Evolutionary conservation across 2,329 filamentous ascomycete genomes (phyloP), one percentile per base, ranked within the genome.

Genomic region (Penicillium sp.): DNA sequence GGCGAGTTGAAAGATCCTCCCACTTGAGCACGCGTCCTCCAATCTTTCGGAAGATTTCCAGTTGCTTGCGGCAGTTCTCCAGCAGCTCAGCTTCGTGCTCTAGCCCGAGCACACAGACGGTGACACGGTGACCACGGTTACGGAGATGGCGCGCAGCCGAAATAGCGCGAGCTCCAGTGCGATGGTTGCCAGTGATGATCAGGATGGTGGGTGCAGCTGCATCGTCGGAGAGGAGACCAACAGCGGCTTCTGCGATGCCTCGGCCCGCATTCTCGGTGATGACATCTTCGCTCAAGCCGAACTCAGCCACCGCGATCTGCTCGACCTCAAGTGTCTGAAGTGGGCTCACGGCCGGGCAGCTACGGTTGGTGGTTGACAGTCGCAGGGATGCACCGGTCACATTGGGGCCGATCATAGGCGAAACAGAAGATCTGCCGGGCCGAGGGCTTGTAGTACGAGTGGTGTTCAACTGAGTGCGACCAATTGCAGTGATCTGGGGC

Each of bases 101-200:
- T 51, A 92, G 83, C 0, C 90, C 89, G 3, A 95, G 83, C 6
- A 97, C 79, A 53, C 89, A 93, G 6, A 95, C 78, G 40, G 95
- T 81, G 32, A 95, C 84, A 48, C 89, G 86, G 47, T 89, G 76
- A 18, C 88, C 87, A 56, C 91, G 88, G 64, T 91, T 92, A 44
- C 88, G 83, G 7, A 97, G 79, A 67, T 97, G 91, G 4, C 93
- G 83, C 25, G 86, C 90, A 3, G 90, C 90, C 12, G 89, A 88
- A 46, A 97, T 79, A 3, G 90, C 89, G 50, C 92, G 81, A 32
- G 88, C 85, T 33, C 92, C 91, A 0, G 86, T 90, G 58, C 89
- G 89, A 69, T 95, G 92, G 68, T 96, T 97, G n/a, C 93, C 92
- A 0, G 89, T 91, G n/a, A 97, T 78, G 6, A 97, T 82, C 20